Conservation (phyloP, 441 rosid genomes). For the Sinapis alba region DNA sequence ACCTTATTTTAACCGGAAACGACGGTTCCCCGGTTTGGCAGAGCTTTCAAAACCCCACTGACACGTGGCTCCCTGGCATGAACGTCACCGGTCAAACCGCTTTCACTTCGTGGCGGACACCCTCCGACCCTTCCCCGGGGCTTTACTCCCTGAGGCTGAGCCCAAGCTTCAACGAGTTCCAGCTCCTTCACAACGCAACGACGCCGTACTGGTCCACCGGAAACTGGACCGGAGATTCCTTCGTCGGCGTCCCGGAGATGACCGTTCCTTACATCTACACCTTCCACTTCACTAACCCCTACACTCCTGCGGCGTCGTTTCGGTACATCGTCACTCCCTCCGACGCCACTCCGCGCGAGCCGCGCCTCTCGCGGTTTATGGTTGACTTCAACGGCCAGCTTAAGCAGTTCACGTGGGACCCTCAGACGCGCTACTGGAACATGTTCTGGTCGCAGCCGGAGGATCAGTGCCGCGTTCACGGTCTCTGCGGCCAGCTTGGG, state of each 20-base stretch:
- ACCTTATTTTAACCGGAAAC: slow-evolving; percentile 47
- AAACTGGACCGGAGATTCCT: slow-evolving; percentile 69
- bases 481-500: slow-evolving; percentile 69
- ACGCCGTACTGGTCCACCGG: slow-evolving; percentile 72
- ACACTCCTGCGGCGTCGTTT: slow-evolving; percentile 57
- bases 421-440: slow-evolving; percentile 66
- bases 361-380: slow-evolving; percentile 60
- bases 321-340: slow-evolving; percentile 58
- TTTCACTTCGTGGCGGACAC: slow-evolving; percentile 68
- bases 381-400: slow-evolving; percentile 57
- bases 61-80: slow-evolving; percentile 91
- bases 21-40: slow-evolving; percentile 65
- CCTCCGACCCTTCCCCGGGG: slow-evolving; percentile 64
- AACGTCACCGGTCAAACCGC: slow-evolving; percentile 46
- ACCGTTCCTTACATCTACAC: slow-evolving; percentile 67
- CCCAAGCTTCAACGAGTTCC: slow-evolving; percentile 54
- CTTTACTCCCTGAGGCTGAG: slow-evolving; percentile 59
- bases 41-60: slow-evolving; percentile 78
- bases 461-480: slow-evolving; percentile 62
- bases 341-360: slow-evolving; percentile 39
- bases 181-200: slow-evolving; percentile 57
- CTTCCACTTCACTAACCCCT: slow-evolving; percentile 66
- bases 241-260: slow-evolving; percentile 75
- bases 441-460: slow-evolving; percentile 81
- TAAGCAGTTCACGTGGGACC: slow-evolving; percentile 70